These are phyloP conservation scores for Pachysandra terminalis DNA, from an alignment of 164 flowering plant genomes.

Conservation along the genomic window DNA sequence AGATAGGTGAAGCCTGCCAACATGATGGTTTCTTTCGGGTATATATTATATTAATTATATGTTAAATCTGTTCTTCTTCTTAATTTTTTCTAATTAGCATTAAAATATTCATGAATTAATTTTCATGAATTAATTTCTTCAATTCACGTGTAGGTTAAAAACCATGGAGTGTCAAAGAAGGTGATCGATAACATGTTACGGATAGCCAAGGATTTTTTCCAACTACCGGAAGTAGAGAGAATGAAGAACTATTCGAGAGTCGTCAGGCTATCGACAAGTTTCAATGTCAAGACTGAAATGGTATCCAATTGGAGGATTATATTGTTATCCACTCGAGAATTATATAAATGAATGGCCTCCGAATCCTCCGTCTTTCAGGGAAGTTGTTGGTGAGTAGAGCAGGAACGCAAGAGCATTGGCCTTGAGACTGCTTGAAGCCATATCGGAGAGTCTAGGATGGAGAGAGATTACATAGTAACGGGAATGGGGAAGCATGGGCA, in stretches of 20 bases:
- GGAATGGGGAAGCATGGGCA: slow-evolving; percentile 52
- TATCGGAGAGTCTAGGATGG: slow-evolving; percentile 65
- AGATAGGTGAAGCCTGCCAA: slow-evolving; percentile 44
- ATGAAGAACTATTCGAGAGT: slow-evolving; percentile 46
- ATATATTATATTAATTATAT: background rate
- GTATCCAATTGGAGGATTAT: slow-evolving; percentile 71
- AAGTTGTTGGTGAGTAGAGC: slow-evolving; percentile 42
- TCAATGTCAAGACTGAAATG: slow-evolving; percentile 54
- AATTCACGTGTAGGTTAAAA: slow-evolving; percentile 40
- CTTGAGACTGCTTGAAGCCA: slow-evolving; percentile 41
- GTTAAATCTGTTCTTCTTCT: background rate
- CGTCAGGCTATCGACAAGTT: slow-evolving; percentile 56
- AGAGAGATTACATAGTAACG: slow-evolving; percentile 32
- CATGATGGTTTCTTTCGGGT: slow-evolving; percentile 55
- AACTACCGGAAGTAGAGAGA: slow-evolving; percentile 52
- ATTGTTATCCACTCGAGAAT: slow-evolving; percentile 59
- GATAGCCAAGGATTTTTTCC: slow-evolving; percentile 46
- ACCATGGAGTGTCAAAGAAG: slow-evolving; percentile 53
- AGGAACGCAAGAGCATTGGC: slow-evolving; percentile 34
- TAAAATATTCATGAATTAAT: too few relatives aligned
- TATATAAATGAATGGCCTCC: slow-evolving; percentile 54
- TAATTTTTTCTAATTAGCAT: too few relatives aligned
- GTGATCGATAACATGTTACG: slow-evolving; percentile 33
- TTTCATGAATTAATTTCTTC: background rate
- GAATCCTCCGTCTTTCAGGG: slow-evolving; percentile 56